These are phyloP conservation scores for Typha latifolia DNA, from an alignment of 176 grass and related monocot genomes.

Conservation along the genomic window DNA sequence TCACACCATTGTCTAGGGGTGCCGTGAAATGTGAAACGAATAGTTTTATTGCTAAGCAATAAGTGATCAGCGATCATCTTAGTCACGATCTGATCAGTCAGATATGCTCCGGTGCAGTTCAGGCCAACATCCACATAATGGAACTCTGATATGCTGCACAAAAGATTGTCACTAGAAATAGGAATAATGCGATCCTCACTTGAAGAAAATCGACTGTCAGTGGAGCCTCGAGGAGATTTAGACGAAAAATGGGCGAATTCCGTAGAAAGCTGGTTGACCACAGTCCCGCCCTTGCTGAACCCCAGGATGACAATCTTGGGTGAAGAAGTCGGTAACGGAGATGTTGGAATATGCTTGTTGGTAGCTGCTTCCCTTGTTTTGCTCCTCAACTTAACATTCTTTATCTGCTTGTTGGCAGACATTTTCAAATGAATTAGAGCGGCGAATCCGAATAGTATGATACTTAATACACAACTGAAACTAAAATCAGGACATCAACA, in stretches of 20 bases:
- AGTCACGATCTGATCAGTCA: constrained; percentile 41
- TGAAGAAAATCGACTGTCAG: background rate
- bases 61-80: constrained; percentile 34
- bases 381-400: constrained; percentile 11
- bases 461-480: background rate
- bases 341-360: constrained; percentile 16
- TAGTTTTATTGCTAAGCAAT: constrained; percentile 7
- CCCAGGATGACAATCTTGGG: constrained; percentile 59
- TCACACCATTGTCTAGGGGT: constrained; percentile 66
- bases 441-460: background rate
- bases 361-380: constrained; percentile 19
- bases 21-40: constrained; percentile 55
- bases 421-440: constrained; percentile 4
- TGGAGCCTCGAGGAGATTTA: constrained; percentile 9
- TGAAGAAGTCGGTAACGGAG: constrained; percentile 3
- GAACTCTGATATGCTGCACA: constrained; percentile 61
- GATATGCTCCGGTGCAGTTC: constrained; percentile 73
- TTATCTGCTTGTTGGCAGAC: constrained; percentile 28
- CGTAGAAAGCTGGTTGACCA: constrained; percentile 67
- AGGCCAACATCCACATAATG: constrained; percentile 85
- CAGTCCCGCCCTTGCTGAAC: constrained; percentile 89
- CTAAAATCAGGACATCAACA: background rate
- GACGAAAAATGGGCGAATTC: constrained; percentile 48
- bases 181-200: constrained; percentile 30
- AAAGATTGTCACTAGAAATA: constrained; percentile 27